Base-by-base conservation (phyloP, 371 early-diverging fungal species). In the Lichtheimia ramosa region DNA sequence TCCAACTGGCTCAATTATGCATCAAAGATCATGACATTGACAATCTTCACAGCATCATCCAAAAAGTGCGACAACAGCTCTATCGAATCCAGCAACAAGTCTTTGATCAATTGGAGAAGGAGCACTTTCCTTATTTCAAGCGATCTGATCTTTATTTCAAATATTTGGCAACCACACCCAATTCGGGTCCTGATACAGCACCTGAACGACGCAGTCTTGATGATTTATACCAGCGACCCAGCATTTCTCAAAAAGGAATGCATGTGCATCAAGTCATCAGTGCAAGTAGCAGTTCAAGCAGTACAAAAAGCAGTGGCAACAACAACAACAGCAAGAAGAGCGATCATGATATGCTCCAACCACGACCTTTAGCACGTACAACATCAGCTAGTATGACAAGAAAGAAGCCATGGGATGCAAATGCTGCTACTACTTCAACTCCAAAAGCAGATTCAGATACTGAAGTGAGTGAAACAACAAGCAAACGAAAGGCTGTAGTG, bases 61-160 rank as follows among this genome's bases (percentile, higher is more conserved):
- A 58, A 34, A 70, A 73, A 25, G 52, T 74, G 23, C 54, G 69
- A 24, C 53, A 63, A 42, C 64, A 63, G n/a, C 52, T 79, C 0
- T 65, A 66, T 20, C 54, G 61, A 7, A 72, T 79, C 14, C 80
- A 79, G 41, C 74, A 79, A 23, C 83, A 89, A 24, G 78, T 92
- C 1, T 90, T 85, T 64, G 62, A 73, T 54, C 79, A 84, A 56
- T 85, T 93, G 74, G 81, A 87, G 56, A 68, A 63, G 34, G 75
- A 79, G 5, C 83, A 88, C 48, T 89, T 81, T 59, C 85, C 85
- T 2, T 69, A 75, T 46, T 92, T 93, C 61, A 71, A 83, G 61
- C 69, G 79, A 16, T 88, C 84, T 39, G 84, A 86, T 50, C 66
- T 90, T 2, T 92, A 89, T 60, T 83, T 84, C 66, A 81, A 87